phyloP scores from a whole-genome alignment of 331 rosid species.

The Dryas integrifolia region DNA sequence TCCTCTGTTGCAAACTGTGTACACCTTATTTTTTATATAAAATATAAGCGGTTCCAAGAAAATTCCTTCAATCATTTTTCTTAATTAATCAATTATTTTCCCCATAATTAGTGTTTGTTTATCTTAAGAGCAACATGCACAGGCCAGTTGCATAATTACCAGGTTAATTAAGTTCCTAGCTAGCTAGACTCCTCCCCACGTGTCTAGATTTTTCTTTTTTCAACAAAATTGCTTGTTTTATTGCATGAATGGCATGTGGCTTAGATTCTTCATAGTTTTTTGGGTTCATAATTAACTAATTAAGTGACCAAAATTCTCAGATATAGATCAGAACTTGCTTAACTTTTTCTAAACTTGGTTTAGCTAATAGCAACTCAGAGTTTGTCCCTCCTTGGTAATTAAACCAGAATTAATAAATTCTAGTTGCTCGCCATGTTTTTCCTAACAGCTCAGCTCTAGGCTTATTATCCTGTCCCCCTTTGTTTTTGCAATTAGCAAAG shows the following conservation, averaged over 20 bases:
- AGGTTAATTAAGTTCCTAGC: neutral
- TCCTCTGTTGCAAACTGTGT: neutral
- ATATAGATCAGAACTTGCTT: neutral
- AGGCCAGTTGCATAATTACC: slow-evolving; percentile 7
- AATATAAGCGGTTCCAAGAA: neutral
- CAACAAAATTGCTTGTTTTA: neutral
- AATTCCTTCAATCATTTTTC: neutral
- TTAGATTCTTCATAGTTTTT: slow-evolving; percentile 31
- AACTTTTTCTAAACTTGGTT: neutral
- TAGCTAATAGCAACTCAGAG: slow-evolving; percentile 20
- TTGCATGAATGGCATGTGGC: slow-evolving; percentile 29
- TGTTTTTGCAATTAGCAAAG: neutral
- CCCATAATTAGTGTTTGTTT: too few species aligned
- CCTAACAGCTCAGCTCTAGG: too few species aligned
- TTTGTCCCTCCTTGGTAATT: neutral
- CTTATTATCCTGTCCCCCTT: neutral
- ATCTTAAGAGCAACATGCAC: too few species aligned
- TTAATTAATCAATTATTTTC: neutral
- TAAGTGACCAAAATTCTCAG: slow-evolving; percentile 4
- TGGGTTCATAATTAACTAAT: neutral
- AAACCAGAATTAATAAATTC: neutral
- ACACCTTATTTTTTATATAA: slow-evolving; percentile 8
- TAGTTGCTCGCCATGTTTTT: neutral
- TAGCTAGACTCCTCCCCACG: slow-evolving; percentile 10
- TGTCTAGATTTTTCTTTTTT: slow-evolving; percentile 11